Evolutionary conservation across 345 rosid species (phyloP).

Genomic region (Eutrema yunnanense): DNA sequence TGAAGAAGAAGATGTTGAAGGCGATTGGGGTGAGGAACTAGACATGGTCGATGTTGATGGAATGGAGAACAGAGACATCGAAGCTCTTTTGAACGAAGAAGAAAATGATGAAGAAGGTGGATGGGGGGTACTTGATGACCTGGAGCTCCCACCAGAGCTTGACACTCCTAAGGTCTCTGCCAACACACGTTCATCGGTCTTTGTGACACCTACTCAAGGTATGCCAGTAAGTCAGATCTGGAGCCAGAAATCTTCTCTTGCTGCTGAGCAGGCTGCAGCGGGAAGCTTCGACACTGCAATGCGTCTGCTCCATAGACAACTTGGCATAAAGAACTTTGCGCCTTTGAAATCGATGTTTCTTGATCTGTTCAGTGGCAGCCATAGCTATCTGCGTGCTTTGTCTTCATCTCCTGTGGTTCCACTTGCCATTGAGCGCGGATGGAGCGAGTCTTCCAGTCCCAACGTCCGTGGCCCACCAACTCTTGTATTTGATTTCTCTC

Average conservation of each 20-base stretch:
- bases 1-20: not conserved
- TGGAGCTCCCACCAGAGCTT: not conserved
- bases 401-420: constrained; percentile 65
- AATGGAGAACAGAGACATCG: not conserved
- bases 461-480: constrained; percentile 87
- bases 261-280: constrained; percentile 1
- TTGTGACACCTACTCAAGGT: not conserved
- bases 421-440: constrained; percentile 68
- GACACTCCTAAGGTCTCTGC: not conserved
- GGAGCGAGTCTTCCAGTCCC: constrained; percentile 68
- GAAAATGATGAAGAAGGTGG: not conserved
- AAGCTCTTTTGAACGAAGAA: not conserved
- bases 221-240: not conserved
- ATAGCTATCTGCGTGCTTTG: constrained; percentile 60
- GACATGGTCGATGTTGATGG: not conserved
- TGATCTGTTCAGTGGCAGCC: constrained; percentile 65
- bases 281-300: not conserved
- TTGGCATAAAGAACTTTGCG: constrained; percentile 2
- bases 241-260: not conserved
- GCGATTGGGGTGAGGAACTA: not conserved
- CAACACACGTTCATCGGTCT: not conserved
- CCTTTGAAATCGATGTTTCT: constrained; percentile 26
- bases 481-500: constrained; percentile 57
- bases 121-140: not conserved
- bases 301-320: not conserved